Evolutionary conservation across 768 basidiomycete genomes (phyloP).

Genomic region (Coprinellus aureogranulatus): DNA sequence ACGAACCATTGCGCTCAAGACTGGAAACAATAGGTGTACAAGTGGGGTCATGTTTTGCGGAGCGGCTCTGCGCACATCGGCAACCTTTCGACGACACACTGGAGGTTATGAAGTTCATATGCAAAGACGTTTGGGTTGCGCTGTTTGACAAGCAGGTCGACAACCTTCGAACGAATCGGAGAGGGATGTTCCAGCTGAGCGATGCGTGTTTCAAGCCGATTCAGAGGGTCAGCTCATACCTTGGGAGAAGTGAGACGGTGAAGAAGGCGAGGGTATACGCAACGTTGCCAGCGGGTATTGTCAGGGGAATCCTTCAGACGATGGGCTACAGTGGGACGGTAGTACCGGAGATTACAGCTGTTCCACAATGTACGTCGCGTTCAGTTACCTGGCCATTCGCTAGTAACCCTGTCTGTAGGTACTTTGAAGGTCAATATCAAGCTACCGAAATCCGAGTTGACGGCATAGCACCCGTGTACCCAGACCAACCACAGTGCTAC

Average conservation of each 20-base stretch:
- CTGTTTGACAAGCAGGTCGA: conserved; percentile 96
- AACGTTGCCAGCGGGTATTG: conserved; percentile 78
- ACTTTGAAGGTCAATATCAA: conserved; percentile 71
- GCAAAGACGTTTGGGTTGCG: conserved; percentile 92
- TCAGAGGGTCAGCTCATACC: conserved; percentile 64
- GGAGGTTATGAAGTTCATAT: conserved; percentile 91
- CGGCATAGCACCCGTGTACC: no score
- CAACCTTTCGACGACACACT: conserved; percentile 78
- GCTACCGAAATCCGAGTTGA: conserved; percentile 43
- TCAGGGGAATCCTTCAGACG: conserved; percentile 77
- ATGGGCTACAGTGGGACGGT: conserved; percentile 78
- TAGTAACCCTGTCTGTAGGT: conserved; percentile 39
- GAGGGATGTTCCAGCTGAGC: conserved; percentile 91
- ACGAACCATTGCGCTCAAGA: conserved; percentile 64
- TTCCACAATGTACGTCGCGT: conserved; percentile 75
- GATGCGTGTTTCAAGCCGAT: conserved; percentile 90
- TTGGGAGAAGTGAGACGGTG: conserved; percentile 70
- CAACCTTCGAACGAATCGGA: conserved; percentile 91
- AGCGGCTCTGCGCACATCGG: conserved; percentile 76
- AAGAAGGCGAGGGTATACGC: conserved; percentile 76
- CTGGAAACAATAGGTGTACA: conserved; percentile 83
- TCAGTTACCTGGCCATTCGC: background rate
- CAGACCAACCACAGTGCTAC: no score
- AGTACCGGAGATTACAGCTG: conserved; percentile 68
- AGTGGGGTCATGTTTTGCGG: conserved; percentile 82